These are phyloP conservation scores for Lenzites betulinus DNA, from an alignment of 768 basidiomycete genomes.

Conservation along the genomic window DNA sequence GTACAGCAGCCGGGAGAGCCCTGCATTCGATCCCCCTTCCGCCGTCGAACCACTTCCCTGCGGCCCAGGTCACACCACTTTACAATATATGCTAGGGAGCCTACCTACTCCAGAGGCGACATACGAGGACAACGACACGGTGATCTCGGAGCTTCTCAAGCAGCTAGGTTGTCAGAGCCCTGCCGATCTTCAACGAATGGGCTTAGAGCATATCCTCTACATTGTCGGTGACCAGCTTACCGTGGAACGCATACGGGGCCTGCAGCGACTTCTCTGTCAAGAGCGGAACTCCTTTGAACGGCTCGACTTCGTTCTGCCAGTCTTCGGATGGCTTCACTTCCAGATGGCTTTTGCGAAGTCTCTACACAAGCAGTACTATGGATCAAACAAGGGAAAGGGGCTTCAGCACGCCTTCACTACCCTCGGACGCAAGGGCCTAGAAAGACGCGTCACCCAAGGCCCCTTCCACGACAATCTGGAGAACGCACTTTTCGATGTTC, in stretches of 20 bases:
- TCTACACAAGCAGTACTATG: conserved; percentile 44
- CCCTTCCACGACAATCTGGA: conserved; percentile 34
- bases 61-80: conserved; percentile 15
- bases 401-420: conserved; percentile 25
- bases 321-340: conserved; percentile 46
- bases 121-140: conserved; percentile 27
- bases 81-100: conserved; percentile 23
- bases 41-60: conserved; percentile 20
- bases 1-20: neutral
- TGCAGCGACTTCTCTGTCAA: conserved; percentile 37
- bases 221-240: conserved; percentile 39
- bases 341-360: conserved; percentile 18
- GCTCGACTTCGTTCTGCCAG: conserved; percentile 36
- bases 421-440: conserved; percentile 28
- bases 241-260: conserved; percentile 37
- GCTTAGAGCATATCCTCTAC: neutral
- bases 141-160: conserved; percentile 14
- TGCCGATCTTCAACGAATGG: neutral
- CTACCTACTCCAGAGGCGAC: conserved; percentile 25
- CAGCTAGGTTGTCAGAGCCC: conserved; percentile 15
- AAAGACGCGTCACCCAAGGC: conserved; percentile 16
- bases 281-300: conserved; percentile 44
- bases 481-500: conserved; percentile 38
- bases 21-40: conserved; percentile 4
- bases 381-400: conserved; percentile 27